Conservation (phyloP, 345 rosid genomes). For the Pelargonium nanum region DNA sequence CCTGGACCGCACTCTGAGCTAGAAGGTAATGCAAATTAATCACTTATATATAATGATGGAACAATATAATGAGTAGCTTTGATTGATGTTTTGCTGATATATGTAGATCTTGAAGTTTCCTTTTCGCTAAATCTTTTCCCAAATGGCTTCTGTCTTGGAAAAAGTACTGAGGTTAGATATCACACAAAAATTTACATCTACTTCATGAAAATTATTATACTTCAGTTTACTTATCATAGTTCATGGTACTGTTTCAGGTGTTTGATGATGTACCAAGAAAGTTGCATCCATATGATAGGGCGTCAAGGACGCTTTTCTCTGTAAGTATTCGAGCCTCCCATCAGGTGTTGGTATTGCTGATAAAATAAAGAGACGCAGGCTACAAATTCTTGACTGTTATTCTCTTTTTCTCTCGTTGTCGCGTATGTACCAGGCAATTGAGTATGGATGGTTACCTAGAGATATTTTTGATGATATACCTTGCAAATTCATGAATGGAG, state of each 20-base stretch:
- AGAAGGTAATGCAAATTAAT: slow-evolving; percentile 14
- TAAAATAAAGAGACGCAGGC: background rate
- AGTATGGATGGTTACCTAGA: slow-evolving; percentile 21
- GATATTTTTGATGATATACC: slow-evolving; percentile 19
- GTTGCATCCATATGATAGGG: slow-evolving; percentile 16
- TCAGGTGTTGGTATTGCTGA: too few species aligned
- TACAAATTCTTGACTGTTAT: background rate
- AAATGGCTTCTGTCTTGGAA: slow-evolving; percentile 22
- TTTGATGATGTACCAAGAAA: slow-evolving; percentile 9
- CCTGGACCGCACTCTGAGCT: slow-evolving; percentile 1
- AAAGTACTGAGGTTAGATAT: slow-evolving; percentile 17
- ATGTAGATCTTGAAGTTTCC: slow-evolving; percentile 17
- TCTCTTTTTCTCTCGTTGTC: slow-evolving; percentile 3
- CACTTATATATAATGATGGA: background rate
- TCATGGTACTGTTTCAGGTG: slow-evolving; percentile 6
- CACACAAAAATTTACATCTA: background rate
- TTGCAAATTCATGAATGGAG: slow-evolving; percentile 23
- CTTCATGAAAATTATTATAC: background rate
- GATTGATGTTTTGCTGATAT: slow-evolving; percentile 1
- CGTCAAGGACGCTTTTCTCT: slow-evolving; percentile 13
- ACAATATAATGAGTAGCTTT: background rate
- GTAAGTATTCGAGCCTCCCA: slow-evolving; percentile 11
- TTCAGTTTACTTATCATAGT: background rate
- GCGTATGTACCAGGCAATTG: slow-evolving; percentile 19
- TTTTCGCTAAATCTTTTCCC: slow-evolving; percentile 16